Base-by-base conservation (phyloP, 1,139 yeast species). In the Debaryomyces coudertii region DNA sequence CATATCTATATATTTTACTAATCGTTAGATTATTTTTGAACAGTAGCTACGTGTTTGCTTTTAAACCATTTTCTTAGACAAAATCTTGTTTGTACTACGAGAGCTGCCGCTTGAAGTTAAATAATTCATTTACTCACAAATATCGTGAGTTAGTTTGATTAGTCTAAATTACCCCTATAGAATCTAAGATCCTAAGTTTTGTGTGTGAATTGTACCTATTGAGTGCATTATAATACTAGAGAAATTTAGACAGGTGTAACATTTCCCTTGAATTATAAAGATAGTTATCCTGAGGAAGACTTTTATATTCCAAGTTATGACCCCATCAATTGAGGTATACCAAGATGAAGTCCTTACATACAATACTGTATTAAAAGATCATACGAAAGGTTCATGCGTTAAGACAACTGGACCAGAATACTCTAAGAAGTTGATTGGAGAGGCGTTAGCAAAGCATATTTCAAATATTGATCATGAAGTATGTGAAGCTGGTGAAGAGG, bases 401-500 rank as follows among this genome's bases (percentile, higher is more conserved):
- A 25, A 27, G 5, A 15, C 25, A 15, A 14, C 12, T 20, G 41
- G 34, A 30, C 11, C 25, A 9, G 16, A 7, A 16, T 20, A 23
- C 20, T 36, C 44, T 22, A 44, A 51, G 24, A 20, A 50, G 8
- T 45, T 66, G 43, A 68, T 80, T 44, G 72, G 70, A 16, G 49
- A 67, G 1, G 78, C 83, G 2, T 61, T 84, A 49, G 53, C 63
- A 35, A 50, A 63, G n/a, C 77, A 75, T 43, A 68, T 83, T 46
- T 56, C 63, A 6, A 49, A 59, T 2, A 73, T 87, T 53, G 83
- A 87, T 63, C 73, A 73, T 53, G 83, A 80, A 46, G 67, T 72
- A 40, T 87, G 95, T 66, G 81, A 70, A 24, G 80, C 93, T 5
- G 95, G 90, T 45, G 92, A 83, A 33, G 95, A 89, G 62, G 87